A percentile compares a stretch with the other conserved stretches of the same genome.
Evolutionary conservation across 2,329 filamentous ascomycete genomes (phyloP).

Genomic region (Arthrobotrys sphaeroides): DNA sequence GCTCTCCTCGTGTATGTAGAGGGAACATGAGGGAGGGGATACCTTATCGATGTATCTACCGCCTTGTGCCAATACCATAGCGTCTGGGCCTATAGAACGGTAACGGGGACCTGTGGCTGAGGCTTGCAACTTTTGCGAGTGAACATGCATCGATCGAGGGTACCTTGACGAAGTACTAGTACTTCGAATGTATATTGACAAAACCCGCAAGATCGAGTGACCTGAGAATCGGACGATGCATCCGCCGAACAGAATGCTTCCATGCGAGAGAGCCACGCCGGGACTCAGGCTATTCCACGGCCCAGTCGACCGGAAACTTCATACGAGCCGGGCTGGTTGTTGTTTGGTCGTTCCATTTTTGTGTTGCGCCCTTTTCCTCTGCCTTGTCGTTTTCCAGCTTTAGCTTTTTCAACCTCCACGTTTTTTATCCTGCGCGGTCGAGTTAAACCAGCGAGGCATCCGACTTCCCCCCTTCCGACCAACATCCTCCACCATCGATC

Average conservation of each 20-base stretch:
- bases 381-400: background rate
- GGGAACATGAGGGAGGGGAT: background rate
- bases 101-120: background rate
- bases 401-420: slow-evolving; percentile 16
- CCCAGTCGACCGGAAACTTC: slow-evolving; percentile 1
- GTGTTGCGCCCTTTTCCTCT: background rate
- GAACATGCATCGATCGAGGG: background rate
- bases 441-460: background rate
- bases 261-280: background rate
- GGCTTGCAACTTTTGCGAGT: background rate
- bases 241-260: background rate
- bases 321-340: background rate
- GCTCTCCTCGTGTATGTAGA: no score
- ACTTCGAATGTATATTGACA: slow-evolving; percentile 11
- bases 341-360: background rate
- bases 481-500: slow-evolving; percentile 18
- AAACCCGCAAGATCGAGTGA: slow-evolving; percentile 3
- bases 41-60: background rate
- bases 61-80: background rate
- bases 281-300: background rate
- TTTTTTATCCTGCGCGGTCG: slow-evolving; percentile 13
- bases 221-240: background rate
- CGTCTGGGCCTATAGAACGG: slow-evolving; percentile 4
- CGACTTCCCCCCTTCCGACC: background rate
- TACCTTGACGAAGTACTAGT: slow-evolving; percentile 3